Base-by-base conservation (phyloP, 768 basidiomycete species). In the Boletellus sp. region DNA sequence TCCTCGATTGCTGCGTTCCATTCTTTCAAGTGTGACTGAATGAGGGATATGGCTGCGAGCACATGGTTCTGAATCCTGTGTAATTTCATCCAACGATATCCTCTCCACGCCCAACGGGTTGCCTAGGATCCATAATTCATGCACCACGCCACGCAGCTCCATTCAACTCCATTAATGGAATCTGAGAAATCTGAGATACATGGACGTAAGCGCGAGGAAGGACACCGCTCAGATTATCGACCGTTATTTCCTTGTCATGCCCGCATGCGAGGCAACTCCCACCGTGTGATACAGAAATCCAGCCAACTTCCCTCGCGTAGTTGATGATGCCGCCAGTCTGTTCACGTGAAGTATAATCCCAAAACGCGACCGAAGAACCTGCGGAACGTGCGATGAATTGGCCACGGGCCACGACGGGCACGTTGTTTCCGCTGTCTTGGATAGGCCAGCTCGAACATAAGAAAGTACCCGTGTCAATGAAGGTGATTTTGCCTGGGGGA, bases 211-310 rank as follows among this genome's bases (percentile, higher is more conserved):
- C 28, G 32, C 22, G 20, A 2, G 45, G 53, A 38, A 54, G 49
- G 22, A 34, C 3, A 26, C 26, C 24, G 19, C 22, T 34, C n/a
- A 50, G 48, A 38, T 17, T 35, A 20, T 51, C 26, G 7, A 54
- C 13, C 11, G 45, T 34, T 20, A 54, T 43, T 16, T n/a, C 31
- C 1, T 16, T 28, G 12, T 28, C 41, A 16, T 22, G 36, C 16
- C 45, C 53, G 31, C 53, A 54, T 34, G 45, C 53, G 16, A 54
- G 49, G 32, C 47, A 51, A 45, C 31, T 50, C 31, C 42, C 45
- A 20, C 47, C 38, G 32, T 23, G 23, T n/a, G 53, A 55, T 23
- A 55, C 23, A 9, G 53, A 13, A 22, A 55, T 34, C 15, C 20
- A 39, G 12, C 7, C 13, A 6, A 49, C 23, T 1, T 9, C 11